A percentile compares a stretch with the other conserved stretches of the same genome.
phyloP scores from a whole-genome alignment of 306 rosid genomes.

The Albizia julibrissin region DNA sequence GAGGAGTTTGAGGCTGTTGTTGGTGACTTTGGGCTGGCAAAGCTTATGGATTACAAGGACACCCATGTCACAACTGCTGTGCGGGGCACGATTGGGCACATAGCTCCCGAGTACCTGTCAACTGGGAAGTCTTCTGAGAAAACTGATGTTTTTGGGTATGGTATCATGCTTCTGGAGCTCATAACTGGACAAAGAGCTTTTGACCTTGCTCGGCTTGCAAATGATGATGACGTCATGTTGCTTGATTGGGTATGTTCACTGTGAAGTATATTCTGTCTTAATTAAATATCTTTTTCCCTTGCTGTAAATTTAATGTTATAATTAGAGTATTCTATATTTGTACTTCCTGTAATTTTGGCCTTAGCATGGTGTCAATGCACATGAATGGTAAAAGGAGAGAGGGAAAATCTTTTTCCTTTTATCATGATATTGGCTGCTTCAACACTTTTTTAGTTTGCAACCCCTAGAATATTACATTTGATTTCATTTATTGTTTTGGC shows the following conservation, averaged over 20 bases:
- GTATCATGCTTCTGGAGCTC: conserved; percentile 97
- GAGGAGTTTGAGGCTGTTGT: conserved; percentile 99
- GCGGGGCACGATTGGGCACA: conserved; percentile 95
- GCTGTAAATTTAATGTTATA: conserved; percentile 16
- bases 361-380: background rate
- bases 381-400: background rate
- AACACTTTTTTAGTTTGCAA: background rate
- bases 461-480: background rate
- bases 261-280: conserved; percentile 2
- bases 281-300: conserved; percentile 19
- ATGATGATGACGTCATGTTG: conserved; percentile 97
- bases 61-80: conserved; percentile 97
- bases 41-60: conserved; percentile 97
- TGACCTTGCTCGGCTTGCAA: conserved; percentile 97
- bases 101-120: conserved; percentile 93
- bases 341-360: background rate
- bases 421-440: background rate
- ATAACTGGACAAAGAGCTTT: conserved; percentile 97
- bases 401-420: background rate
- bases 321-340: background rate
- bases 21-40: conserved; percentile 98
- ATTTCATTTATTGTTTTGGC: background rate
- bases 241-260: conserved; percentile 90
- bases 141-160: conserved; percentile 94
- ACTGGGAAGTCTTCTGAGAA: conserved; percentile 96